Conservation (phyloP, 108 stramenopile species). For the Licmophora abbreviata region DNA sequence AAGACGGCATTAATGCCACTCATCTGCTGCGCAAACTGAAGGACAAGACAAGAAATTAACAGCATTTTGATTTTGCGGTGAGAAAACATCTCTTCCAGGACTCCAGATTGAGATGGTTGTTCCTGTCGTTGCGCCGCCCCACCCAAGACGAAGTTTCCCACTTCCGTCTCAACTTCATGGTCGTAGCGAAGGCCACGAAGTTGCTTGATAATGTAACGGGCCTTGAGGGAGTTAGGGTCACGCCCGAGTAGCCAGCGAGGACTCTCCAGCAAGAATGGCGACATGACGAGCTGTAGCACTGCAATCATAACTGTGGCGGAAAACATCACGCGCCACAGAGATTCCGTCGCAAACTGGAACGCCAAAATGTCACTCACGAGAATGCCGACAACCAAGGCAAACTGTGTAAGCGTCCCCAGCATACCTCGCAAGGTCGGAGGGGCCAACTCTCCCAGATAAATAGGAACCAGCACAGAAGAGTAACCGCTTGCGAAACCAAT, state of each 20-base stretch:
- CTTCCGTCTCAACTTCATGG: slow-evolving; percentile 89
- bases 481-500: slow-evolving; percentile 90
- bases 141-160: slow-evolving; percentile 78
- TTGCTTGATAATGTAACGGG: slow-evolving; percentile 84
- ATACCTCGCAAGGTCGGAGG: slow-evolving; percentile 90
- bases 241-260: slow-evolving; percentile 81
- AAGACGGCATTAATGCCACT: slow-evolving; percentile 98
- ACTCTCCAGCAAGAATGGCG: slow-evolving; percentile 85
- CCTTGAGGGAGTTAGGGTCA: slow-evolving; percentile 69
- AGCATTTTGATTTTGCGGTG: slow-evolving; percentile 64
- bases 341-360: slow-evolving; percentile 64
- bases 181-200: slow-evolving; percentile 88
- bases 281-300: slow-evolving; percentile 60
- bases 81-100: slow-evolving; percentile 60
- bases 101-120: slow-evolving; percentile 16
- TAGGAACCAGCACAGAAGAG: slow-evolving; percentile 85
- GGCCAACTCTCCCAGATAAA: slow-evolving; percentile 93
- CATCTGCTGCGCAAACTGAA: slow-evolving; percentile 93
- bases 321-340: slow-evolving; percentile 80
- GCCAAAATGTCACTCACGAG: slow-evolving; percentile 77
- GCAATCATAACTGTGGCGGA: slow-evolving; percentile 64
- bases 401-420: slow-evolving; percentile 95
- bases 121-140: slow-evolving; percentile 50
- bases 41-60: slow-evolving; percentile 56
- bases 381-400: slow-evolving; percentile 91